phyloP scores from a whole-genome alignment of 805 yeast species.

The Hanseniaspora thailandica region DNA sequence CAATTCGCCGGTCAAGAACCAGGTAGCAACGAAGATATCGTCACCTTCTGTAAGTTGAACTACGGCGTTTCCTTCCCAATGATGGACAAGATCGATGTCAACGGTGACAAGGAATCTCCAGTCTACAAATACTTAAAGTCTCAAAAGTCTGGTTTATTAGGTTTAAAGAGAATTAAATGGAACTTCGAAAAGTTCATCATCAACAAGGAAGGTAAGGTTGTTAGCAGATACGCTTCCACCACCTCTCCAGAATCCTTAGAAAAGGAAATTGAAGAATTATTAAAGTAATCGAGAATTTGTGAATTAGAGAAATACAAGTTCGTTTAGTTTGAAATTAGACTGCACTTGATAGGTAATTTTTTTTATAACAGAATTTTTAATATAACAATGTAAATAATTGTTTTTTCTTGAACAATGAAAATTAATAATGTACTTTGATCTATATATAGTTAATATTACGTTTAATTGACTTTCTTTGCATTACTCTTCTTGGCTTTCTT shows the following conservation, averaged over 20 bases:
- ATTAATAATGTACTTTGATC: too few species aligned
- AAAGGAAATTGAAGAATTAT: conserved; percentile 40
- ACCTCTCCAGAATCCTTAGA: conserved; percentile 44
- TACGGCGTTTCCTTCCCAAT: conserved; percentile 77
- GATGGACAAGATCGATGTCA: conserved; percentile 65
- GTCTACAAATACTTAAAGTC: conserved; percentile 61
- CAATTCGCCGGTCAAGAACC: conserved; percentile 81
- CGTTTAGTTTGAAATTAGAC: too few species aligned
- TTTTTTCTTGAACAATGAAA: too few species aligned
- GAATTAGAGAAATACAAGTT: too few species aligned
- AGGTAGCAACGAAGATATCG: conserved; percentile 56
- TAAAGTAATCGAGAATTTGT: too few species aligned
- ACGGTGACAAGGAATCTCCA: conserved; percentile 58
- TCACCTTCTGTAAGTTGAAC: conserved; percentile 57
- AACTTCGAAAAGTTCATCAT: conserved; percentile 67
- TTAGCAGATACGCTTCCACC: conserved; percentile 42
- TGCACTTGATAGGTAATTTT: too few species aligned
- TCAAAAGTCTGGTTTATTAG: conserved; percentile 46
- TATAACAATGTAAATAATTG: too few species aligned
- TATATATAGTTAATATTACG: too few species aligned
- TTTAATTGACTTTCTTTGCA: background rate
- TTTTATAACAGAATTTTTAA: too few species aligned
- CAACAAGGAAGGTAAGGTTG: conserved; percentile 45
- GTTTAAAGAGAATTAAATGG: conserved; percentile 68
- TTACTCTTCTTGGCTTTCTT: background rate